phyloP scores from a whole-genome alignment of 176 grass and related monocot species.

The Puccinellia tenuiflora region DNA sequence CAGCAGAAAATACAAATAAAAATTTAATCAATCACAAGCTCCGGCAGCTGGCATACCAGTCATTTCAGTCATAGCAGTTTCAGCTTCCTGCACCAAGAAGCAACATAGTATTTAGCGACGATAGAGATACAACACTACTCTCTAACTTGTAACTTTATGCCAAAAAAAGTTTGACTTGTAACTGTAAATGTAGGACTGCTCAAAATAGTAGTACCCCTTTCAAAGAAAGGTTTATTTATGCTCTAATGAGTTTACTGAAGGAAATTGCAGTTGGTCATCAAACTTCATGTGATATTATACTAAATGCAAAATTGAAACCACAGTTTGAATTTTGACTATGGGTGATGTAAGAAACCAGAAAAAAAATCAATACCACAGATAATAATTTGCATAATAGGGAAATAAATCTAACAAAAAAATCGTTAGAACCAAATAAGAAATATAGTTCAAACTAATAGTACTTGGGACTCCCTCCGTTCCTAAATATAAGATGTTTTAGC shows the following conservation, averaged over 20 bases:
- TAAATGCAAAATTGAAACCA: neutral
- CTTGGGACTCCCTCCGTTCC: too few species aligned
- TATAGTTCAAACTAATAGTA: neutral
- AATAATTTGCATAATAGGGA: neutral
- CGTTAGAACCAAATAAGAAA: neutral
- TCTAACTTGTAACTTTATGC: neutral
- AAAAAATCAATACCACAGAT: neutral
- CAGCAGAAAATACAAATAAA: neutral
- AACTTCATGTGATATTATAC: slow-evolving; percentile 11
- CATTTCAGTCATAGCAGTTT: slow-evolving; percentile 79
- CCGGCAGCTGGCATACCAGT: slow-evolving; percentile 41
- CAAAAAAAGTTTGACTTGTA: neutral
- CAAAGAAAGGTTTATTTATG: neutral
- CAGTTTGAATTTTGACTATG: neutral
- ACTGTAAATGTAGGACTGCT: neutral
- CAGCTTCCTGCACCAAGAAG: slow-evolving; percentile 63
- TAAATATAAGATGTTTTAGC: too few species aligned
- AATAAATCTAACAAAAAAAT: neutral
- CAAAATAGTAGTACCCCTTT: neutral
- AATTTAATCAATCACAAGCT: neutral
- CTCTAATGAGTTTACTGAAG: neutral
- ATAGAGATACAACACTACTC: neutral
- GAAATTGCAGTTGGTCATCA: neutral
- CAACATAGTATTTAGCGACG: neutral
- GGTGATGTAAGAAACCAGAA: neutral